Evolutionary conservation across 139 green algal species (phyloP).

Genomic region (Closterium sp.): DNA sequence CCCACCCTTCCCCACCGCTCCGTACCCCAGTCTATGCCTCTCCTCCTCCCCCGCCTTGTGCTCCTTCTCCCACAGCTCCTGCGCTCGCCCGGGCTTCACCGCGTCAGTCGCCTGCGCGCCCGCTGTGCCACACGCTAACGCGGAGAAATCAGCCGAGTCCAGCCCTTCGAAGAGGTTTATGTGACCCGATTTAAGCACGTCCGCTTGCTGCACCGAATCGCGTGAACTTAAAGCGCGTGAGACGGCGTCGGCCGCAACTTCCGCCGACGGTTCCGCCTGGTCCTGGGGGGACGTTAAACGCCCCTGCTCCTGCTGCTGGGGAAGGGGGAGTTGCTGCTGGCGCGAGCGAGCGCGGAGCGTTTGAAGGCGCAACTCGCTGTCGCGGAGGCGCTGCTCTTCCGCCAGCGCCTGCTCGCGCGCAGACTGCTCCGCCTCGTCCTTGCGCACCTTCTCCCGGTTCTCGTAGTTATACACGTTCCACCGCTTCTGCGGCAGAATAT

Average conservation of each 20-base stretch:
- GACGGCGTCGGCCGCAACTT: neutral
- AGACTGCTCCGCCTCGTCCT: constrained; percentile 48
- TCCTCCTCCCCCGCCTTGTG: neutral
- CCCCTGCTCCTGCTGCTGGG: constrained; percentile 1
- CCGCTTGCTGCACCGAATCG: constrained; percentile 14
- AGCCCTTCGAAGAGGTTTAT: constrained; percentile 39
- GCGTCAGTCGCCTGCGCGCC: neutral
- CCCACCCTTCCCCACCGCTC: constrained; percentile 21
- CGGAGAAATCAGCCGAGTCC: constrained; percentile 1
- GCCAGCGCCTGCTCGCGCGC: neutral
- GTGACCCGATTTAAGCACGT: neutral
- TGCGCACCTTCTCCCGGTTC: constrained; percentile 72
- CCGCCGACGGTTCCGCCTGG: neutral
- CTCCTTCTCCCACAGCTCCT: constrained; percentile 7
- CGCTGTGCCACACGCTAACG: neutral
- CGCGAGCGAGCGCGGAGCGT: constrained; percentile 22
- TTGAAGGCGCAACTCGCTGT: constrained; percentile 10
- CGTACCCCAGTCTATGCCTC: constrained; percentile 25
- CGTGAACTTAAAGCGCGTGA: neutral
- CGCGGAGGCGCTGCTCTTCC: constrained; percentile 17
- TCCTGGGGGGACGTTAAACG: neutral
- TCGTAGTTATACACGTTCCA: constrained; percentile 92
- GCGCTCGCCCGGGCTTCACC: neutral
- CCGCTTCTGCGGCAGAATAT: constrained; percentile 93
- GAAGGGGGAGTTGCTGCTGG: neutral